A percentile compares a stretch with the other conserved stretches of the same genome.
Conservation (phyloP, 352 stramenopile species). For the Phytophthora citrophthora region DNA sequence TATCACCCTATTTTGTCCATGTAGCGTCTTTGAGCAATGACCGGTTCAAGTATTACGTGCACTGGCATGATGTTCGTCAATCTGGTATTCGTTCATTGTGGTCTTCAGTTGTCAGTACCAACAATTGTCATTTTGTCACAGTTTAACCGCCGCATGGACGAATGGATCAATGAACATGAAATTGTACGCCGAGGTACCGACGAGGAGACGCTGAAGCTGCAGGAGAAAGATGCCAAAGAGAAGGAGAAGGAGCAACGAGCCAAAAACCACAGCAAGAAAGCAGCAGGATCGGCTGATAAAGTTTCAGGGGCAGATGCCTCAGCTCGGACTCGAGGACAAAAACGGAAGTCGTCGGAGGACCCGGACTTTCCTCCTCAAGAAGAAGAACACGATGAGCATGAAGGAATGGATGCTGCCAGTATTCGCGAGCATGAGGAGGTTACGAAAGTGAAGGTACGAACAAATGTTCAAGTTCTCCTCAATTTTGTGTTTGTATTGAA, state of each 20-base stretch:
- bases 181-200: slow-evolving; percentile 78
- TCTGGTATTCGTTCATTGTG: neutral
- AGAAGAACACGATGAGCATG: slow-evolving; percentile 96
- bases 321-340: slow-evolving; percentile 69
- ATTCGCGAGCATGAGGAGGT: slow-evolving; percentile 98
- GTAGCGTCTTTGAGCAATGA: slow-evolving; percentile 59
- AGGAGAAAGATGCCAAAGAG: slow-evolving; percentile 81
- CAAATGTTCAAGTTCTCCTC: neutral
- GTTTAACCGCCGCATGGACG: slow-evolving; percentile 91
- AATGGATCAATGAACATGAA: slow-evolving; percentile 88
- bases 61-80: slow-evolving; percentile 77
- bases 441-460: slow-evolving; percentile 93
- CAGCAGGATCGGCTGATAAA: slow-evolving; percentile 13
- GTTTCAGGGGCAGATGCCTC: slow-evolving; percentile 31
- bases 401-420: slow-evolving; percentile 97
- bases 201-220: slow-evolving; percentile 70
- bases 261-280: slow-evolving; percentile 48
- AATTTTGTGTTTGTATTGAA: too few species aligned
- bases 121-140: slow-evolving; percentile 26
- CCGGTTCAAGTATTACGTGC: slow-evolving; percentile 86
- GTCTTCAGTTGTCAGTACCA: neutral
- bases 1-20: slow-evolving; percentile 11
- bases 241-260: slow-evolving; percentile 71
- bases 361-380: slow-evolving; percentile 85
- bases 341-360: slow-evolving; percentile 73